These are phyloP conservation scores for Zygoascus meyerae DNA, from an alignment of 1,139 yeast genomes.

Conservation along the genomic window DNA sequence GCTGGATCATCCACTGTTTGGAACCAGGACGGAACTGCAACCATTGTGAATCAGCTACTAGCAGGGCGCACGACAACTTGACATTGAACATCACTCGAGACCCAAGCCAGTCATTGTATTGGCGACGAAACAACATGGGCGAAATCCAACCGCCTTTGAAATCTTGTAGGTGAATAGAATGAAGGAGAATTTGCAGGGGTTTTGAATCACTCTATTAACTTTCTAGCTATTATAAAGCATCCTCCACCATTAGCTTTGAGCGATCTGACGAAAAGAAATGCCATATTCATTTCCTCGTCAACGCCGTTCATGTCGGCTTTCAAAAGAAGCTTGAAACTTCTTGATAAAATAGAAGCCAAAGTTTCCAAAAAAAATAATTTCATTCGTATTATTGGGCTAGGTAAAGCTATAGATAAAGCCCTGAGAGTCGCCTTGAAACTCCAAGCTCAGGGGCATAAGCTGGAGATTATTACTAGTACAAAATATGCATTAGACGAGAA, in stretches of 20 bases:
- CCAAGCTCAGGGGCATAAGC: constrained; percentile 23
- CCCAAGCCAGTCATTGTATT: neutral
- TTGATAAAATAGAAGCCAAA: constrained; percentile 14
- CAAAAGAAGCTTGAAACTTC: constrained; percentile 22
- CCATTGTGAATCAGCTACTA: neutral
- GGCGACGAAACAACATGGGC: neutral
- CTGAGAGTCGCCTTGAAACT: constrained; percentile 30
- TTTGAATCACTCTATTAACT: neutral
- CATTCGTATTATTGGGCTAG: constrained; percentile 30
- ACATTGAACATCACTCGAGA: too few species aligned
- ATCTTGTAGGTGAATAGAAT: too few species aligned
- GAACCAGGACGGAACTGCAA: constrained; percentile 8
- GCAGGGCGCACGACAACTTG: too few species aligned
- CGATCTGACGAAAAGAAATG: constrained; percentile 11
- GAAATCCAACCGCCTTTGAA: too few species aligned
- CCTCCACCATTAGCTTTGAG: constrained; percentile 16
- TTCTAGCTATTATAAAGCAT: constrained; percentile 14
- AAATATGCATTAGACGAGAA: constrained; percentile 22
- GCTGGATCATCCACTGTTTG: constrained; percentile 7
- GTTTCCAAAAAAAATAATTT: constrained; percentile 14
- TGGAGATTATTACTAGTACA: constrained; percentile 23
- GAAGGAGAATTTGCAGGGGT: neutral
- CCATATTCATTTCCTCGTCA: constrained; percentile 23
- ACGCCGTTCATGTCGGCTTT: constrained; percentile 32
- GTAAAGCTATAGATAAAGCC: constrained; percentile 31